Evolutionary conservation across 116 monocot species (phyloP).

Genomic region (Cymodocea nodosa): DNA sequence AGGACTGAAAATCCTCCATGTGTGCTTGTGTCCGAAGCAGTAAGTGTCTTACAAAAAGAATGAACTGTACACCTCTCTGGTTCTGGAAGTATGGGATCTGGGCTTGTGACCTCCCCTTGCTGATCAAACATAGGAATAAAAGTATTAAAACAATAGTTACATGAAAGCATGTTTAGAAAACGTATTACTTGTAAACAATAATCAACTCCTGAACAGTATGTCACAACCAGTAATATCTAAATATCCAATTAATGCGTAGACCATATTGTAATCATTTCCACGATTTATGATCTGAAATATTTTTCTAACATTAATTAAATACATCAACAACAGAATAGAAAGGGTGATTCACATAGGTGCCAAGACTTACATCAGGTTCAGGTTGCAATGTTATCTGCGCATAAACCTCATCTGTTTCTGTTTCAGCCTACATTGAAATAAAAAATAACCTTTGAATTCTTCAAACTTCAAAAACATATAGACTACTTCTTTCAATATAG

Average conservation of each 20-base stretch:
- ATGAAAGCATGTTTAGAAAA: neutral
- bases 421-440: slow-evolving; percentile 40
- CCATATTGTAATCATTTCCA: too few species aligned
- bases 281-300: too few species aligned
- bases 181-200: too few species aligned
- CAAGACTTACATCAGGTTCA: slow-evolving; percentile 45
- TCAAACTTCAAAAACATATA: neutral
- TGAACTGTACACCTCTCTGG: slow-evolving; percentile 49
- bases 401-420: slow-evolving; percentile 75
- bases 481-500: too few species aligned
- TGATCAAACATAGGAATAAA: slow-evolving; percentile 6
- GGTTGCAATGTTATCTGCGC: slow-evolving; percentile 68
- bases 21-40: slow-evolving; percentile 70
- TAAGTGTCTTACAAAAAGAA: slow-evolving; percentile 70
- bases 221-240: neutral
- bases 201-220: neutral
- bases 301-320: too few species aligned
- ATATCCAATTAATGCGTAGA: too few species aligned
- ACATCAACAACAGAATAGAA: neutral
- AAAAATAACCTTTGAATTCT: neutral
- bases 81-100: slow-evolving; percentile 60
- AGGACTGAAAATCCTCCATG: slow-evolving; percentile 85
- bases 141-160: neutral
- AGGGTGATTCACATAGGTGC: neutral
- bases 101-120: slow-evolving; percentile 76